These are phyloP conservation scores for Mycena venus DNA, from an alignment of 768 basidiomycete species.

Conservation along the genomic window DNA sequence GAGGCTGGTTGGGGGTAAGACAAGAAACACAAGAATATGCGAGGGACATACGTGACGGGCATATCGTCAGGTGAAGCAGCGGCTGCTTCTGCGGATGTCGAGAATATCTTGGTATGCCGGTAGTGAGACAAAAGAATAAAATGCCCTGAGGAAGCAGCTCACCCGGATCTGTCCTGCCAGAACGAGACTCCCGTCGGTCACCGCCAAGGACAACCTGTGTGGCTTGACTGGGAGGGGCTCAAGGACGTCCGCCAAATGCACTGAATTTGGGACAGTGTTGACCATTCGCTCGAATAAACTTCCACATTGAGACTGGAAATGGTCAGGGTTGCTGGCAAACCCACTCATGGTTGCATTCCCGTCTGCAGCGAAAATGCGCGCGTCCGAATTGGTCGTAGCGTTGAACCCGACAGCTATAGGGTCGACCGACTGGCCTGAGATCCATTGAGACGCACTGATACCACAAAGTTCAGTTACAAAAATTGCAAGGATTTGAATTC, in stretches of 20 bases:
- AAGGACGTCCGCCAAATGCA: slow-evolving; percentile 25
- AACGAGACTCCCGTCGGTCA: slow-evolving; percentile 6
- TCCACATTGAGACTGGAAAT: slow-evolving; percentile 18
- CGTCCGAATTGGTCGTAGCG: slow-evolving; percentile 19
- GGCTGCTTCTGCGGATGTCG: slow-evolving; percentile 14
- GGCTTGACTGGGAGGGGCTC: slow-evolving; percentile 26
- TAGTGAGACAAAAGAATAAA: too few relatives aligned
- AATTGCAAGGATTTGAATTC: not conserved
- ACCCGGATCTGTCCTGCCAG: slow-evolving; percentile 21
- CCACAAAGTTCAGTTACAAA: not conserved
- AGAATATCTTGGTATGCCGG: slow-evolving; percentile 26
- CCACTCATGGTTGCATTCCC: slow-evolving; percentile 19
- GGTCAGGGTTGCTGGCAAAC: slow-evolving; percentile 8
- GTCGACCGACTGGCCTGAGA: slow-evolving; percentile 16
- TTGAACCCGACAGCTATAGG: slow-evolving; percentile 19
- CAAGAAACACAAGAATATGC: too few relatives aligned
- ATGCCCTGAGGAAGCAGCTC: not conserved
- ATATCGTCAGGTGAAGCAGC: slow-evolving; percentile 12
- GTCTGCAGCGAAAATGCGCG: slow-evolving; percentile 19
- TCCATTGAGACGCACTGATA: slow-evolving; percentile 18
- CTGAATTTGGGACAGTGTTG: slow-evolving; percentile 23
- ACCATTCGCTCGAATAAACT: slow-evolving; percentile 28
- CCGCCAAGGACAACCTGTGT: not conserved
- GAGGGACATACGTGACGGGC: slow-evolving; percentile 9
- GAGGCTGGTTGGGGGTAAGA: not conserved